Base-by-base conservation (phyloP, 306 rosid species). In the Fragaria nilgerrensis region DNA sequence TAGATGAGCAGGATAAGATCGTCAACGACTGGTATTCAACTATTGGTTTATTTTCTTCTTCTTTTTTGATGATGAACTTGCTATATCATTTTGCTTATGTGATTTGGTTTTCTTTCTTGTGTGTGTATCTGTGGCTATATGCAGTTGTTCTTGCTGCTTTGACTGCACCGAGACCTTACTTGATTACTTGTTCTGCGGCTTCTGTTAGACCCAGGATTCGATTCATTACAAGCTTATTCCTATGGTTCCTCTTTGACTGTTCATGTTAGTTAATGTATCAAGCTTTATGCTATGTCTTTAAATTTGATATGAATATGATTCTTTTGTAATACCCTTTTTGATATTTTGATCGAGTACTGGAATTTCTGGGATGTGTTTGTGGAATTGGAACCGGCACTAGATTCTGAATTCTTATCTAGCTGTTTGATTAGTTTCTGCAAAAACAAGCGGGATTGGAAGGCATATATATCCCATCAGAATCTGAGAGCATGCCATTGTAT, bases 61-160 rank as follows among this genome's bases (percentile, higher is more conserved):
- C 41, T 16, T 3, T 75, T 36, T 1, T 34, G 9, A 48, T 76
- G 68, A 53, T 80, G n/a, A 63, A 15, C 41, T 63, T 67, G 39
- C 29, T 5, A 22, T 77, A 10, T 25, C 5, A 70, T 25, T 0
- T 17, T 65, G 47, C 4, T 79, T 29, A 6, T 65, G 43, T 41
- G 64, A 43, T 66, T 37, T 39, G 47, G 47, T 39, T 49, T 13
- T 61, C 13, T n/a, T 23, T 25, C 25, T 58, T 58, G 13, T 25
- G 14, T 12, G 12, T 59, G 66, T 59, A 15, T 53, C 32, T 70
- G 45, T 70, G 67, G 72, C 63, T 56, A 22, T n/a, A n/a, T 84
- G 89, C 85, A 88, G 93, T 83, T 91, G 90, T 77, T 91, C 96
- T 65, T 89, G 96, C 82, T 91, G 76, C 39, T 91, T 77, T 74